A percentile compares a stretch with the other conserved stretches of the same genome.
These are phyloP conservation scores for Mycena albidolilacea DNA, from an alignment of 768 basidiomycete genomes.

Conservation along the genomic window DNA sequence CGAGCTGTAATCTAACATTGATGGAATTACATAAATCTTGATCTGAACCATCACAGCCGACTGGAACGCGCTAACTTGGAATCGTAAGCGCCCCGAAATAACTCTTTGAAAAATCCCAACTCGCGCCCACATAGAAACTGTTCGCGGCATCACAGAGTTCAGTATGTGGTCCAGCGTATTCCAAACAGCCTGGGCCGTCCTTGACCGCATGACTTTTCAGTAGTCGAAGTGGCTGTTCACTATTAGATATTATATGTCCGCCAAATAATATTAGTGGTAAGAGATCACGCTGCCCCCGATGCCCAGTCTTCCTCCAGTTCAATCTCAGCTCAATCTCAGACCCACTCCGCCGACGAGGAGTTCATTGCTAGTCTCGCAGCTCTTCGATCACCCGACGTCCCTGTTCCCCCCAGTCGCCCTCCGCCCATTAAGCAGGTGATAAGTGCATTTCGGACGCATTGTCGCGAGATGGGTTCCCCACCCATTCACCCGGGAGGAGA, in stretches of 20 bases:
- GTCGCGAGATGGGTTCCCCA: slow-evolving; percentile 35
- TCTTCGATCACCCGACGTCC: slow-evolving; percentile 20
- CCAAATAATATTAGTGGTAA: slow-evolving; percentile 60
- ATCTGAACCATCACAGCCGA: not conserved
- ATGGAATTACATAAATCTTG: not conserved
- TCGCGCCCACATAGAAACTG: slow-evolving; percentile 61
- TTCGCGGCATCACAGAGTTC: slow-evolving; percentile 79
- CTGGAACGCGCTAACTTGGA: slow-evolving; percentile 45
- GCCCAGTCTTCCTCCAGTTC: too few relatives aligned
- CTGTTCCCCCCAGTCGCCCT: not conserved
- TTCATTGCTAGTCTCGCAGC: slow-evolving; percentile 24
- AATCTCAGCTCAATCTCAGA: too few relatives aligned
- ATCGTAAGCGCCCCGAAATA: slow-evolving; percentile 49
- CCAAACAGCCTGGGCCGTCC: slow-evolving; percentile 1
- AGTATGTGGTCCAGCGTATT: slow-evolving; percentile 58
- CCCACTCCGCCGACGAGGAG: slow-evolving; percentile 9
- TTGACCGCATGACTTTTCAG: not conserved
- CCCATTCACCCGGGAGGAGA: slow-evolving; percentile 35
- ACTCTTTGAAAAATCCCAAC: slow-evolving; percentile 22
- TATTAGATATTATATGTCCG: slow-evolving; percentile 93
- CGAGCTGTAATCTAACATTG: too few relatives aligned
- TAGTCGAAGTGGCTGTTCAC: slow-evolving; percentile 96
- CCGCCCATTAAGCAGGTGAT: slow-evolving; percentile 9
- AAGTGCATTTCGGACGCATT: not conserved
- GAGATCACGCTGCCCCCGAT: too few relatives aligned